Evolutionary conservation across 352 stramenopile genomes (phyloP).

Genomic region (Phytophthora nicotianae): DNA sequence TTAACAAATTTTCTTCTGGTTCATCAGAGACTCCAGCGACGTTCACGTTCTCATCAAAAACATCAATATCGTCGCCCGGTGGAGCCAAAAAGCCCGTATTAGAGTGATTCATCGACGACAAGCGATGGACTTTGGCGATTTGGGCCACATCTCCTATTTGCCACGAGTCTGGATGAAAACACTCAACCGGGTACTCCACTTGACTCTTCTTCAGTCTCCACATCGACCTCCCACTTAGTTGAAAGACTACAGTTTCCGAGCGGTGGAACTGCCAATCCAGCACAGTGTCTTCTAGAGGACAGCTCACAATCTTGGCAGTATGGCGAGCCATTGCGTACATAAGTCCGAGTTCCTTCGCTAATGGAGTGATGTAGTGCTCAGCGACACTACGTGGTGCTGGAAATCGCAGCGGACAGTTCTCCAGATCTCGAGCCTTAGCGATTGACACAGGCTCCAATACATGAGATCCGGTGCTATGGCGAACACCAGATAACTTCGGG

Average conservation of each 20-base stretch:
- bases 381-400: constrained; percentile 22
- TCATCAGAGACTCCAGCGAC: background rate
- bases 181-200: constrained; percentile 29
- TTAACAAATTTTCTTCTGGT: constrained; percentile 19
- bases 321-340: constrained; percentile 29
- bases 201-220: constrained; percentile 34
- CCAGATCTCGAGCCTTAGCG: constrained; percentile 22
- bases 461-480: constrained; percentile 13
- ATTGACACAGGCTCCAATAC: constrained; percentile 13
- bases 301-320: constrained; percentile 22
- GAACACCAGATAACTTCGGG: background rate
- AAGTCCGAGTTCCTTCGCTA: constrained; percentile 39
- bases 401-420: constrained; percentile 35
- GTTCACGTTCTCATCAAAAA: constrained; percentile 32
- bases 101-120: constrained; percentile 7
- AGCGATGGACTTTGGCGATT: constrained; percentile 25
- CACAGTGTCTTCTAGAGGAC: constrained; percentile 7
- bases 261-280: constrained; percentile 54
- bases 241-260: constrained; percentile 47
- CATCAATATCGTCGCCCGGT: constrained; percentile 20
- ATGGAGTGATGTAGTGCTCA: constrained; percentile 25
- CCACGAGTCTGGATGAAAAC: constrained; percentile 35
- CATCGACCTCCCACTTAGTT: constrained; percentile 34
- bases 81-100: constrained; percentile 4
- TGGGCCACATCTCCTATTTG: constrained; percentile 15